Base-by-base conservation (phyloP, 1,284 basidiomycete species). In the Ustanciosporium gigantosporum region DNA sequence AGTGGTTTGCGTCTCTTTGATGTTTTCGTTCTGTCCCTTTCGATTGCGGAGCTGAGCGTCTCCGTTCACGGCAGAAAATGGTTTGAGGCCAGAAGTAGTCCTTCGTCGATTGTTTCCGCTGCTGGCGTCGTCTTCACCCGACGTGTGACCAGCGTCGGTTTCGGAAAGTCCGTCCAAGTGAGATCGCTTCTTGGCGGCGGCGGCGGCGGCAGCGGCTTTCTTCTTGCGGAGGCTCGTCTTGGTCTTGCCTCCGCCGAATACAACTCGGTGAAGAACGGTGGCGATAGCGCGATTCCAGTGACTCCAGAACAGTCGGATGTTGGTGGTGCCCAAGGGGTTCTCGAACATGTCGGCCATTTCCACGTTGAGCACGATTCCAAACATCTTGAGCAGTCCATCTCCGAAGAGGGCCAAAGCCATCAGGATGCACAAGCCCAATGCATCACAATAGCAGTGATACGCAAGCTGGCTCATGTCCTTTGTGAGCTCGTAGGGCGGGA, bases 281-380 rank as follows among this genome's bases (percentile, higher is more conserved):
- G 75, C 70, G 40, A 77, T 76, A 24, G 74, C 73, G 19, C 73
- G 66, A 44, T 77, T 77, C 75, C 75, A 77, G 56, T 74, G 72
- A 24, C 70, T 72, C 75, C 75, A 76, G 45, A 77, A 76, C 22
- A 73, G 50, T 17, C 74, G 73, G 27, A 77, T 67, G 56, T 73
- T 74, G 45, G 70, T 70, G 6, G 74, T 74, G 19, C 66, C 65
- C 20, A 75, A 38, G 1, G 74, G 74, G 38, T 74, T 76, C 34
- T 76, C 70, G 29, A 77, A 77, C 68, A 76, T 72, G 36, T 74
- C 68, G 31, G 61, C 59, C 69, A 76, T 76, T 52, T 77, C 75
- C 23, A 76, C 57, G 38, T 67, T 47, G 45, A 68, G 46, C 11
- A 74, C 5, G 25, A 77, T 64, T 20, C 74, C 75, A 16, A 74